A percentile compares a stretch with the other conserved stretches of the same genome.
Evolutionary conservation across 2,329 filamentous ascomycete genomes (phyloP).

Genomic region (Rosellinia necatrix): DNA sequence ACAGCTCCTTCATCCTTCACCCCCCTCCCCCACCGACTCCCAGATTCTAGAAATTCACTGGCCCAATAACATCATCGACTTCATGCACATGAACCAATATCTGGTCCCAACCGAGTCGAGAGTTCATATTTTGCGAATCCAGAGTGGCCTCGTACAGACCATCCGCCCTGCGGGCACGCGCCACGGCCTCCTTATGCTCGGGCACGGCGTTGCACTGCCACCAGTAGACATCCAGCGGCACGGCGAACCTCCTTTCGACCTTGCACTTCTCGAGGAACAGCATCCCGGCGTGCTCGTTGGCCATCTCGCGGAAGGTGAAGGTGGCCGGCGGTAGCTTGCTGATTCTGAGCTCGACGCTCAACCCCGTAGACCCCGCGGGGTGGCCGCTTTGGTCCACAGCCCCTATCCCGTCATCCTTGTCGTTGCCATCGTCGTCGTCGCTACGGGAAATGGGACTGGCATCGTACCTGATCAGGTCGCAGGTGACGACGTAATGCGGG

Average conservation of each 20-base stretch:
- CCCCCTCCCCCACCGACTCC: neutral
- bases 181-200: conserved; percentile 20
- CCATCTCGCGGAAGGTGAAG: conserved; percentile 30
- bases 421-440: neutral
- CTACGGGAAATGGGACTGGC: neutral
- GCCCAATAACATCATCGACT: conserved; percentile 31
- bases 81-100: conserved; percentile 29
- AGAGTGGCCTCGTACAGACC: conserved; percentile 25
- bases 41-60: conserved; percentile 30
- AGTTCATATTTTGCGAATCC: conserved; percentile 26
- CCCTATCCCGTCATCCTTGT: neutral
- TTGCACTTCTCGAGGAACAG: conserved; percentile 27
- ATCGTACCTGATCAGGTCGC: conserved; percentile 27
- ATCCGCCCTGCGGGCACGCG: neutral
- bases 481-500: conserved; percentile 31
- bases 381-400: too few relatives aligned
- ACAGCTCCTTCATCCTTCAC: neutral
- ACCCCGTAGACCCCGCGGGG: neutral
- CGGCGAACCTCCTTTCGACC: conserved; percentile 15
- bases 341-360: conserved; percentile 1
- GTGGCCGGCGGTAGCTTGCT: conserved; percentile 20
- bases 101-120: conserved; percentile 30
- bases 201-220: conserved; percentile 24
- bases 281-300: conserved; percentile 30
- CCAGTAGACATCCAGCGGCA: conserved; percentile 27